These are phyloP conservation scores for Pseudogymnoascus sp. DNA, from an alignment of 2,329 filamentous ascomycete species.

Conservation along the genomic window DNA sequence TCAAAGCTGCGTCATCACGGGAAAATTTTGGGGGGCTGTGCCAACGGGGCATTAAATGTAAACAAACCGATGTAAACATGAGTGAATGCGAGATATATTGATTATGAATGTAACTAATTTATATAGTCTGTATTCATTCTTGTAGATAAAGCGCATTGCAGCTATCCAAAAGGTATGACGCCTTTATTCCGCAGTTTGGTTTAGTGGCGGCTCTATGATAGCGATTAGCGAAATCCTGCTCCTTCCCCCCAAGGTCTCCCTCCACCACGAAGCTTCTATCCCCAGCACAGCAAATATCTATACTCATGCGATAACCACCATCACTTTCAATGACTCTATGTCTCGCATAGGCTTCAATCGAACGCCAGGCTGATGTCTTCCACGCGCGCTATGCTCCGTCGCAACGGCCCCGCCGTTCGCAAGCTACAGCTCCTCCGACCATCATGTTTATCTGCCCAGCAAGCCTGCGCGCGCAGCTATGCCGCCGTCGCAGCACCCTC, in stretches of 20 bases:
- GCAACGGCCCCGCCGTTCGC: neutral
- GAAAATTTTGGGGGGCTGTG: slow-evolving; percentile 2
- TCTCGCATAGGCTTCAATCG: neutral
- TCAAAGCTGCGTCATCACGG: slow-evolving; percentile 7
- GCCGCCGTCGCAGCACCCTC: neutral
- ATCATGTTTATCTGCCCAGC: neutral
- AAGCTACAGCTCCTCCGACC: neutral
- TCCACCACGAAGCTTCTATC: neutral
- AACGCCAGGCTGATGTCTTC: neutral
- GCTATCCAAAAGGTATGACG: neutral
- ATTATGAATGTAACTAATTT: neutral
- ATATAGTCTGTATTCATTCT: neutral
- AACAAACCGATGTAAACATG: slow-evolving; percentile 4
- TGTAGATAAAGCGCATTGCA: neutral
- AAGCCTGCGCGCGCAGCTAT: neutral
- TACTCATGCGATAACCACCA: neutral
- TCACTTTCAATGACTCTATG: neutral
- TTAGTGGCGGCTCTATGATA: slow-evolving; percentile 4
- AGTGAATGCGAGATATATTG: neutral
- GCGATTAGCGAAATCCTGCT: slow-evolving; percentile 8
- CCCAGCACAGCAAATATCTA: neutral
- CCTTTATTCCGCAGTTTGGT: neutral
- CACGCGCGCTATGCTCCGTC: neutral
- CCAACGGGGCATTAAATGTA: neutral
- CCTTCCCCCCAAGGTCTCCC: neutral